These are phyloP conservation scores for Austroboletus rostrupii DNA, from an alignment of 1,284 basidiomycete species.

Conservation along the genomic window DNA sequence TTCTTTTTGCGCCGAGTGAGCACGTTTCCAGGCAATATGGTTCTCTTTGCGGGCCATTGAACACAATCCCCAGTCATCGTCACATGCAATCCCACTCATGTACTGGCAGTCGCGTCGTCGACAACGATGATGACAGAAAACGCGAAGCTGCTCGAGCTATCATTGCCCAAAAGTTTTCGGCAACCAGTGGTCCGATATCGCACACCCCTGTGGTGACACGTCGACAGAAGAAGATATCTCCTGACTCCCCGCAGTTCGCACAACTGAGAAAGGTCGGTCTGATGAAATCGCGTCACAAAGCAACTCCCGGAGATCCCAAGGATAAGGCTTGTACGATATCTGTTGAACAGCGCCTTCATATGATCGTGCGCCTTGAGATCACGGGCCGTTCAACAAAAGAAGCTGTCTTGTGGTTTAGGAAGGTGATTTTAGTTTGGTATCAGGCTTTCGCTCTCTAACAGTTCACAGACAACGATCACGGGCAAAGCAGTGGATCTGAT, in stretches of 20 bases:
- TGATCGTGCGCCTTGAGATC: conserved; percentile 39
- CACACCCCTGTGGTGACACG: conserved; percentile 24
- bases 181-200: conserved; percentile 15
- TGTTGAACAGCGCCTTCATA: conserved; percentile 53
- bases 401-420: conserved; percentile 64
- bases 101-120: conserved; percentile 15
- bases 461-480: conserved; percentile 37
- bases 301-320: conserved; percentile 56
- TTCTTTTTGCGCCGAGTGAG: conserved; percentile 66
- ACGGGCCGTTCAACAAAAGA: conserved; percentile 23
- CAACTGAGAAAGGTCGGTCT: conserved; percentile 55
- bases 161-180: conserved; percentile 52
- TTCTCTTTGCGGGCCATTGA: conserved; percentile 4
- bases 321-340: conserved; percentile 44
- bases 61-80: conserved; percentile 48
- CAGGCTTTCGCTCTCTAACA: conserved; percentile 7
- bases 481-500: conserved; percentile 51
- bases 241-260: conserved; percentile 52
- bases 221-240: conserved; percentile 33
- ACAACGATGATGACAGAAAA: conserved; percentile 27
- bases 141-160: conserved; percentile 51
- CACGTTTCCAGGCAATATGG: conserved; percentile 23
- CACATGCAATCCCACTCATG: conserved; percentile 56
- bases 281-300: conserved; percentile 72
- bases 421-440: conserved; percentile 35